Base-by-base conservation (phyloP, 345 rosid species). In the Euphorbia peplus region DNA sequence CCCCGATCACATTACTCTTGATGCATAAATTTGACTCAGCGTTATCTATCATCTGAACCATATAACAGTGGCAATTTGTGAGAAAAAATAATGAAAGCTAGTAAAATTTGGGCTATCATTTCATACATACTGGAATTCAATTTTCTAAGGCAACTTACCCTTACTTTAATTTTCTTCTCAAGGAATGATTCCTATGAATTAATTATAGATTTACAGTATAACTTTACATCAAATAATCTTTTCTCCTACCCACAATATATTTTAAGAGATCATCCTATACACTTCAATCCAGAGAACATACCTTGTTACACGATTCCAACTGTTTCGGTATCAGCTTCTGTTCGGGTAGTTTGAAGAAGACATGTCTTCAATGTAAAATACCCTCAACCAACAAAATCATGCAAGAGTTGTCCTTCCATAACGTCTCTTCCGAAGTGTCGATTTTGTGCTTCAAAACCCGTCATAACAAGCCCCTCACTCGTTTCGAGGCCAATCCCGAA, bases 401-500 rank as follows among this genome's bases (percentile, higher is more conserved):
- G 96, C 78, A 93, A 82, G 62, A 93, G 91, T 76, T 91, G 98
- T 32, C 93, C 90, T 28, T 91, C 97, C n/a, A 83, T 82, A 16
- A 83, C 84, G 78, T 87, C 85, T 75, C 92, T 74, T 30, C 89
- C 85, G 24, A 85, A 88, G 64, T 85, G 89, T 66, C 44, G 63
- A 26, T 68, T 74, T 32, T 62, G 73, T 29, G 63, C 52, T 22
- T 61, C 58, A 12, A 46, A 62, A 22, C 56, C 63, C 14, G 60
- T 37, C 54, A 37, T 37, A 29, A 41, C 15, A 66, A 67, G 60
- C 25, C 70, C 74, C 22, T 41, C 70, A n/a, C 51, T 51, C n/a
- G 53, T 64, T 63, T 64, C 73, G 1, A 64, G 37, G 25, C 60
- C 56, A 13, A 70, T 46, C 2, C 56, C 95, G 66, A 93, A 96